Evolutionary conservation across 768 basidiomycete genomes (phyloP), one percentile per base, ranked within the genome.

Genomic region (Guyanaporus albipodus): DNA sequence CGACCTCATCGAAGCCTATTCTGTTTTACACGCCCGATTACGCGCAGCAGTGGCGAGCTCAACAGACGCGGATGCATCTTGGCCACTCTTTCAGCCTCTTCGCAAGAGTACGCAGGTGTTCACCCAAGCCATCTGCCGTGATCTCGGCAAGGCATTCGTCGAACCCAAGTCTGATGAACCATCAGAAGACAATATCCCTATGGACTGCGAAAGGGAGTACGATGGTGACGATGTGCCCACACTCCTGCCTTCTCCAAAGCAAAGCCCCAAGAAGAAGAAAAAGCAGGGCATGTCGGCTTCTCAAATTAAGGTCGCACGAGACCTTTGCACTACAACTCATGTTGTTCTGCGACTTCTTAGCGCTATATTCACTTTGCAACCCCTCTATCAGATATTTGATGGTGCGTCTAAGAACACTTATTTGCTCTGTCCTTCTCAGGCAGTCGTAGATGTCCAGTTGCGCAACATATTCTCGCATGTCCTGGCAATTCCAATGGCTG

Each of bases 251-350:
- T 89, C 85, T 14, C 88, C 87, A 3, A 74, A 77, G 58, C 74
- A 71, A 42, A 89, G 80, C 50, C 87, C 88, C 7, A 66, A 50
- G 47, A 67, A 64, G 42, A 67, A 62, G 49, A n/a, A n/a, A n/a
- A 85, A 77, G 58, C 75, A 71, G 46, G 87, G 90, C 5, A 79
- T 89, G 79, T 78, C 77, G 0, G 90, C 80, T 35, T 83, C 85
- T 49, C 84, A 88, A 62, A 82, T 82, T 42, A 90, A 85, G 57
- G 79, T 81, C 56, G 87, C 87, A 6, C 75, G 90, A 19, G 90
- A 92, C 63, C 69, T 91, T 17, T 87, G 82, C 62, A 85, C 83
- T 2, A 80, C 80, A 4, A 78, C 75, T 29, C 87, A 89, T 57
- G 76, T 81, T 2, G 87, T 80, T 14, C 73, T 91, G 48, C 82